Base-by-base conservation (phyloP, 176 grass and related monocot species). In the Eleusine indica region DNA sequence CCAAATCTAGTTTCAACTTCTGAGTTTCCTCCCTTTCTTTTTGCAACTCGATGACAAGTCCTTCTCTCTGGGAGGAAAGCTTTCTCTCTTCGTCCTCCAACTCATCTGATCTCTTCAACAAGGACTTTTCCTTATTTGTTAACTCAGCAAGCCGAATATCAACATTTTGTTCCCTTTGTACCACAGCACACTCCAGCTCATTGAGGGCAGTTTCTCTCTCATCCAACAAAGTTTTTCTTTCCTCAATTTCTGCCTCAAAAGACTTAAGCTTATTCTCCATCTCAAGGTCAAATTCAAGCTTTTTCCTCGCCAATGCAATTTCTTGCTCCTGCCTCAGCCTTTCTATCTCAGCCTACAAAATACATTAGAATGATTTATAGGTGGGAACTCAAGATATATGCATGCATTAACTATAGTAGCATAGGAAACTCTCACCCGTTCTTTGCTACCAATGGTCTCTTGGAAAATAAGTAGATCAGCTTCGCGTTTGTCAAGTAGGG, bases 371-470 rank as follows among this genome's bases (percentile, higher is more conserved):
- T 35, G 70, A 47, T 68, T 73, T 74, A 88, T 19, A 82, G 43
- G 17, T 80, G 44, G 35, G 47, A 72, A 83, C 9, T 63, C 49
- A 62, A 54, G 60, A 44, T 15, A 67, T 77, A 86, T 19, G 9
- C 42, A 78, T 47, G 37, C 7, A 83, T 76, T 38, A 76, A 73
- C 60, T 51, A 57, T 62, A 67, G 19, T 54, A 30, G 68, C 61
- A 41, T 44, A 63, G 25, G 66, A 89, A 58, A 76, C 65, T 11
- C 69, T 46, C 87, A 96, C 91, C 72, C 86, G 86, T 89, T 94
- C 91, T 84, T 96, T 94, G 78, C 90, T 89, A 61, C 83, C 86
- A 73, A 96, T 92, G 3, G 83, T 94, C 78, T 96, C 91, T 88
- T 92, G 93, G 52, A 99, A 90, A 86, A 96, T 78, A 57, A 96